phyloP scores from a whole-genome alignment of 2,329 filamentous ascomycete species.

The Aspergillus terreus region DNA sequence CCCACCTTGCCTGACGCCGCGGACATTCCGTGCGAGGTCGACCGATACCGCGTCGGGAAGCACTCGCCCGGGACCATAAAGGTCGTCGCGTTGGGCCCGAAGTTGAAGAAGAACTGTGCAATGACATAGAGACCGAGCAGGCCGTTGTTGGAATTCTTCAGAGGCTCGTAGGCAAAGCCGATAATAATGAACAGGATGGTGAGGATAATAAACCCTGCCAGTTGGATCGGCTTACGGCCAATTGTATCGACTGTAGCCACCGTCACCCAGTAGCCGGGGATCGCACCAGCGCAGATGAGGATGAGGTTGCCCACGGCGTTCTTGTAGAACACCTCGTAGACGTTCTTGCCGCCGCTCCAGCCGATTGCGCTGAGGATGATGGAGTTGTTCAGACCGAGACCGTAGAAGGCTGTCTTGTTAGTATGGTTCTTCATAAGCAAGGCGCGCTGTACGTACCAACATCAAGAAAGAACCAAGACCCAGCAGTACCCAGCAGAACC shows the following conservation, averaged over 20 bases:
- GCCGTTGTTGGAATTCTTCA: constrained; percentile 36
- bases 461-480: constrained; percentile 81
- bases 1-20: constrained; percentile 66
- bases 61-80: constrained; percentile 64
- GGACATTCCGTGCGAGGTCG: constrained; percentile 62
- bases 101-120: constrained; percentile 57
- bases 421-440: constrained; percentile 32
- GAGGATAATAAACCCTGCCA: constrained; percentile 59
- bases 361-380: constrained; percentile 69
- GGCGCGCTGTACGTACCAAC: constrained; percentile 36
- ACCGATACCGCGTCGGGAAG: constrained; percentile 62
- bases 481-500: constrained; percentile 72
- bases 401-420: constrained; percentile 52
- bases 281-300: constrained; percentile 71
- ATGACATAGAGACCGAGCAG: constrained; percentile 60
- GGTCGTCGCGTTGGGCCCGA: constrained; percentile 58
- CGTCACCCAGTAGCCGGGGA: constrained; percentile 79
- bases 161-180: constrained; percentile 53
- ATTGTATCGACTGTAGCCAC: constrained; percentile 70
- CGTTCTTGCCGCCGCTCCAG: constrained; percentile 59
- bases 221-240: constrained; percentile 73
- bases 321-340: constrained; percentile 69
- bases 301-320: constrained; percentile 76
- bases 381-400: constrained; percentile 71
- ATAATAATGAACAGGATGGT: constrained; percentile 61